Conservation (phyloP, 2,329 filamentous ascomycete genomes). For the Chrysoporthe deuterocubensis region DNA sequence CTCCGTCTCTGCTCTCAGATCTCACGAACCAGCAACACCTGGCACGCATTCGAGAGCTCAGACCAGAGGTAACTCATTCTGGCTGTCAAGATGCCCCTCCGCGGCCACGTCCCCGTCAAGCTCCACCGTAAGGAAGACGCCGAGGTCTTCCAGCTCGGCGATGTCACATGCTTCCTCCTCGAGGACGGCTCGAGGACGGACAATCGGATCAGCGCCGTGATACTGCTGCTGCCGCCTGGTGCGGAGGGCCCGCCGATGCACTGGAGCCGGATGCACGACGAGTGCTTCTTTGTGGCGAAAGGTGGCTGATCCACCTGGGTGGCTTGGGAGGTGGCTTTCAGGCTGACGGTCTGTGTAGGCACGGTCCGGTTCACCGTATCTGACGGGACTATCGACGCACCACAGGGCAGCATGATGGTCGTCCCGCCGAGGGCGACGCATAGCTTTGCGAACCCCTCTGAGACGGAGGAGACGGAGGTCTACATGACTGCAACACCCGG, state of each 20-base stretch:
- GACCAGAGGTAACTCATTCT: not conserved
- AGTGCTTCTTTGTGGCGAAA: constrained; percentile 42
- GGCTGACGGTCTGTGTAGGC: constrained; percentile 27
- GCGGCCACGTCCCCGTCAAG: constrained; percentile 38
- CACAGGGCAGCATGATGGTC: constrained; percentile 40
- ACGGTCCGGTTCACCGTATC: constrained; percentile 40
- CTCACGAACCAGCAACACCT: not conserved
- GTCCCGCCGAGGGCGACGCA: constrained; percentile 43
- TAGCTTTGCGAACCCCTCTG: constrained; percentile 41
- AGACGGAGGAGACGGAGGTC: constrained; percentile 40
- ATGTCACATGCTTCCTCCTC: constrained; percentile 40
- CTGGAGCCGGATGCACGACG: constrained; percentile 44
- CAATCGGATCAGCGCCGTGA: constrained; percentile 40
- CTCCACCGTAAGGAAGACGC: constrained; percentile 37
- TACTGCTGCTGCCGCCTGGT: constrained; percentile 38
- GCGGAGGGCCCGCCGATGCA: constrained; percentile 43
- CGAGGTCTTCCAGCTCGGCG: constrained; percentile 39
- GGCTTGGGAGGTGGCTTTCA: not conserved
- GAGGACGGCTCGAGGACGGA: constrained; percentile 42
- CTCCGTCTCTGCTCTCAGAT: not conserved
- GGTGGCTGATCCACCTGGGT: constrained; percentile 28
- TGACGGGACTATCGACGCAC: constrained; percentile 37
- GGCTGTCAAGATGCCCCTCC: constrained; percentile 37
- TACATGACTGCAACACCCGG: constrained; percentile 43
- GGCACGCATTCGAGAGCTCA: not conserved